phyloP scores from a whole-genome alignment of 2,329 filamentous ascomycete genomes.

The Fusarium sp. region DNA sequence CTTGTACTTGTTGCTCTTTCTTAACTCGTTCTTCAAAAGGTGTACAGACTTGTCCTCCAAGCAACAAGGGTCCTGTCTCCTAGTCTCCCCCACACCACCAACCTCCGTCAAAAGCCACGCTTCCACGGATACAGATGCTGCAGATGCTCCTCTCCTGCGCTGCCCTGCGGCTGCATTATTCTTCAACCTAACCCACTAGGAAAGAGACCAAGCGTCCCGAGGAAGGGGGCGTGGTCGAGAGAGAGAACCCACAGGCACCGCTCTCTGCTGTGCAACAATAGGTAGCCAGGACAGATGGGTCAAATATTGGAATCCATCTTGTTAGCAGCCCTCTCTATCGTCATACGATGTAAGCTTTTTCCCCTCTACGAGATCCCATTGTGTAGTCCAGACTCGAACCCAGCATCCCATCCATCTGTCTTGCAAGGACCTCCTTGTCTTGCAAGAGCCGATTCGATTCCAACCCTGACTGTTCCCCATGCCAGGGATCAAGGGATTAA shows the following conservation, averaged over 20 bases:
- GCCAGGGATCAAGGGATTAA: conserved; percentile 26
- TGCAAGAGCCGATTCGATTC: conserved; percentile 6
- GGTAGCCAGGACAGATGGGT: not conserved
- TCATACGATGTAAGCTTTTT: conserved; percentile 1
- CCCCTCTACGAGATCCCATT: not conserved
- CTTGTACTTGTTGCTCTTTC: not conserved
- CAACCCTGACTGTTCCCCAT: not conserved
- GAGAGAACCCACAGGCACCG: not conserved
- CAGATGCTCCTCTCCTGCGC: not conserved
- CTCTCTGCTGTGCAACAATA: not conserved
- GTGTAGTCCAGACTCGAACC: not conserved
- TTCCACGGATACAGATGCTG: conserved; percentile 1
- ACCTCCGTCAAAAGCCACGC: conserved; percentile 5
- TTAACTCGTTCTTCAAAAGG: conserved; percentile 11
- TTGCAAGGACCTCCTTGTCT: conserved; percentile 3
- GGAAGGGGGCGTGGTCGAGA: not conserved
- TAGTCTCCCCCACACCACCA: conserved; percentile 37
- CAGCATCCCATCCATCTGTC: not conserved
- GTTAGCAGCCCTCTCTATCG: not conserved
- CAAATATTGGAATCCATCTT: not conserved
- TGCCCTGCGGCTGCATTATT: not conserved
- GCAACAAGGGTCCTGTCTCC: conserved; percentile 35
- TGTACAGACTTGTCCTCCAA: conserved; percentile 32
- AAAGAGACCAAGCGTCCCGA: not conserved
- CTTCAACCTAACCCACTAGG: not conserved